phyloP scores from a whole-genome alignment of 257 asterid genomes.

The Eucommia ulmoides region DNA sequence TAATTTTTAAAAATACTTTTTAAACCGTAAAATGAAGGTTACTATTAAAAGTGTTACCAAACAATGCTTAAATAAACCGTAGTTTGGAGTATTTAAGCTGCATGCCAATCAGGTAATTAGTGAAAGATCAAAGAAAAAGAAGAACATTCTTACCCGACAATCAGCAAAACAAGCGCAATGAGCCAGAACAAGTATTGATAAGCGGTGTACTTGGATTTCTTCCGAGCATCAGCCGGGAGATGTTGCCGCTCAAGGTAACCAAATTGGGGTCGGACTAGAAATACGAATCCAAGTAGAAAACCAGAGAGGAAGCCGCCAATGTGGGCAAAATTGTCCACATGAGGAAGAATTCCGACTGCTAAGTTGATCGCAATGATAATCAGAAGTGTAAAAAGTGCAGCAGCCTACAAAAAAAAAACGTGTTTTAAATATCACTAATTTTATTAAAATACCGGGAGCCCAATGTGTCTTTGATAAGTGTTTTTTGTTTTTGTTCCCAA shows the following conservation, averaged over 20 bases:
- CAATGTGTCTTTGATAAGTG: background rate
- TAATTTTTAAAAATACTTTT: too few relatives aligned
- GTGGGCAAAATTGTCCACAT: constrained; percentile 84
- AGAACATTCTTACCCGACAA: constrained; percentile 44
- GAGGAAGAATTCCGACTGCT: constrained; percentile 80
- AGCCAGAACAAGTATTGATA: constrained; percentile 50
- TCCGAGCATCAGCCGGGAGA: constrained; percentile 44
- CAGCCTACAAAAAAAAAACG: constrained; percentile 29
- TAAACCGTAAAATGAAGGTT: too few relatives aligned
- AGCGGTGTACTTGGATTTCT: constrained; percentile 53
- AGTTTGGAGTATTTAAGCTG: too few relatives aligned
- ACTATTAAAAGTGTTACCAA: background rate
- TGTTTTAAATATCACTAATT: background rate
- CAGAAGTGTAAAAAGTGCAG: constrained; percentile 76
- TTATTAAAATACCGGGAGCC: background rate
- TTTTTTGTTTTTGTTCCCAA: too few relatives aligned
- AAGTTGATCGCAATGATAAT: constrained; percentile 53
- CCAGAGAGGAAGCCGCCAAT: constrained; percentile 85
- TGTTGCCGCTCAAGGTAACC: constrained; percentile 56
- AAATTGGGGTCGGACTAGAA: constrained; percentile 72
- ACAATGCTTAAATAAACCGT: too few relatives aligned
- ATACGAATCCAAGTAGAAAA: constrained; percentile 66
- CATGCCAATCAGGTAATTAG: background rate
- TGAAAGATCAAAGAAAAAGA: background rate
- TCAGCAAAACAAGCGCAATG: constrained; percentile 35